Evolutionary conservation across 352 stramenopile genomes (phyloP).

Genomic region (Phytophthora colocasiae): DNA sequence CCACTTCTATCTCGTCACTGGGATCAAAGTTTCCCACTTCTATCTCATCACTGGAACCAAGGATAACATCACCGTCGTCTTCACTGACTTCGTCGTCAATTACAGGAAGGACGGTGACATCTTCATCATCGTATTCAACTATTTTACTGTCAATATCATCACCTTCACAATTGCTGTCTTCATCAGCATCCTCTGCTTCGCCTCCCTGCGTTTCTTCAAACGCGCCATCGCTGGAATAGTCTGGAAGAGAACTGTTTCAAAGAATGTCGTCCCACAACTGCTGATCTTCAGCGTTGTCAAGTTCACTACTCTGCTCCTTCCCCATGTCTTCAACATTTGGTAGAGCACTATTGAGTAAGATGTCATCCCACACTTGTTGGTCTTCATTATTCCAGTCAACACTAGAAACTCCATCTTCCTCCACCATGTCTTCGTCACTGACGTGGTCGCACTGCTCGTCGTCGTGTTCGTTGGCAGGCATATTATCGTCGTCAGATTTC

Average conservation of each 20-base stretch:
- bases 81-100: neutral
- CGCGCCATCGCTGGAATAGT: neutral
- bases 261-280: neutral
- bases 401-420: neutral
- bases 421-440: neutral
- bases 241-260: neutral
- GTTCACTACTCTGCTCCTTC: neutral
- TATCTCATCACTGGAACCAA: too few species aligned
- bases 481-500: too few species aligned
- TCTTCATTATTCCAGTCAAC: slow-evolving; percentile 1
- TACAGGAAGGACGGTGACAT: neutral
- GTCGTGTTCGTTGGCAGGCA: neutral
- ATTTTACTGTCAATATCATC: too few species aligned
- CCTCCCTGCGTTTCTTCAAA: too few species aligned
- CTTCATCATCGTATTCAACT: neutral
- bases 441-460: neutral
- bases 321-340: neutral
- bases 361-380: neutral
- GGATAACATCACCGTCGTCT: neutral
- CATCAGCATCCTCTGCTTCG: too few species aligned
- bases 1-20: too few species aligned
- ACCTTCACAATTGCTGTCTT: too few species aligned
- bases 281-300: neutral
- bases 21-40: too few species aligned
- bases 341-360: neutral